Conservation (phyloP, 331 rosid genomes). For the Malus hybrid region DNA sequence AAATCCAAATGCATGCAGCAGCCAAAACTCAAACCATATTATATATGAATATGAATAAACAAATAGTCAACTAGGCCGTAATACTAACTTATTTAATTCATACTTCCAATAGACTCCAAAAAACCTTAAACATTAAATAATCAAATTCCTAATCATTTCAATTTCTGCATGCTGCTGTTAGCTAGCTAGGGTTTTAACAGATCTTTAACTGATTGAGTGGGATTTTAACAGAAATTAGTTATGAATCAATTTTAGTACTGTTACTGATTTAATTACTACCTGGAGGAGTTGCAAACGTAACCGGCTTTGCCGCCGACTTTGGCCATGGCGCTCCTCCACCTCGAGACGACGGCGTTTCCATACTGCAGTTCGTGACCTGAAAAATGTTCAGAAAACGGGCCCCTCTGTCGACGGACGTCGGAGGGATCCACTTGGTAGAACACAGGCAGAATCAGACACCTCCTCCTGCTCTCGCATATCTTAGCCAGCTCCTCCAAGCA, state of each 20-base stretch:
- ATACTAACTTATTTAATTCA: background rate
- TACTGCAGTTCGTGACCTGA: background rate
- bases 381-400: conserved; percentile 31
- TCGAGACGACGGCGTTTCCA: background rate
- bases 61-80: background rate
- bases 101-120: background rate
- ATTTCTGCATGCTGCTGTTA: background rate
- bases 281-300: conserved; percentile 2
- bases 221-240: background rate
- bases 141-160: background rate
- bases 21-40: too few species aligned
- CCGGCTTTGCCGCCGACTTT: conserved; percentile 43
- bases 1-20: too few species aligned
- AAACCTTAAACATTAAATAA: background rate
- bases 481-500: conserved; percentile 49
- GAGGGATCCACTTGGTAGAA: conserved; percentile 48
- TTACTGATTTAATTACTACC: conserved; percentile 1
- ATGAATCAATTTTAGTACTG: background rate
- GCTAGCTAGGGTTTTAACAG: background rate
- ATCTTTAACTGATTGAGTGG: background rate
- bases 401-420: conserved; percentile 35
- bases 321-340: conserved; percentile 56
- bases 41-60: background rate
- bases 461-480: conserved; percentile 26
- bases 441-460: conserved; percentile 40